Conservation (phyloP, 1,284 basidiomycete species). For the Fistulinella cinereoalba region DNA sequence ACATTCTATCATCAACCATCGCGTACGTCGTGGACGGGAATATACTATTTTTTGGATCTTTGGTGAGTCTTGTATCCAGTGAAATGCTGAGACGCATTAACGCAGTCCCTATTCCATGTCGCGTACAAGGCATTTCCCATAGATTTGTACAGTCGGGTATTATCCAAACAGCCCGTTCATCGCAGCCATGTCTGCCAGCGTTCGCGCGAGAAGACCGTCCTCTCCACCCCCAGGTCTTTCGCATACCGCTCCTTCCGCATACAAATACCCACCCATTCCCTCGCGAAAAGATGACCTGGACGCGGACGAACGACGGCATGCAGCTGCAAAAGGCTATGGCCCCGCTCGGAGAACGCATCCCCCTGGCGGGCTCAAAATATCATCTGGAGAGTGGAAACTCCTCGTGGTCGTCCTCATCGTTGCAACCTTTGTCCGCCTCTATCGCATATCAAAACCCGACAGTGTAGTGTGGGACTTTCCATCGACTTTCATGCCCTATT, state of each 20-base stretch:
- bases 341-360: conserved; percentile 51
- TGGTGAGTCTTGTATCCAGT: not conserved
- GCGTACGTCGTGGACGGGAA: not conserved
- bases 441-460: conserved; percentile 75
- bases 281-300: conserved; percentile 60
- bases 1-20: conserved; percentile 6
- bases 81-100: not conserved
- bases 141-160: conserved; percentile 23
- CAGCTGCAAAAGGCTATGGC: conserved; percentile 61
- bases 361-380: conserved; percentile 63
- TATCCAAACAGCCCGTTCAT: conserved; percentile 8
- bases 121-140: not conserved
- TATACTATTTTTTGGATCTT: not conserved
- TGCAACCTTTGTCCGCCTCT: conserved; percentile 73
- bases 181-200: conserved; percentile 47
- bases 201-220: conserved; percentile 60
- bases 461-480: conserved; percentile 79
- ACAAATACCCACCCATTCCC: conserved; percentile 54
- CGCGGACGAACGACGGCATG: conserved; percentile 68
- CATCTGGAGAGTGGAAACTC: conserved; percentile 71
- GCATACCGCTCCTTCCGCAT: conserved; percentile 40
- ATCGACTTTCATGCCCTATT: not conserved
- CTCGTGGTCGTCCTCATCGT: conserved; percentile 62
- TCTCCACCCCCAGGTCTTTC: conserved; percentile 55
- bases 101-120: no score